These are phyloP conservation scores for Phytopythium cucurbitacearum DNA, from an alignment of 352 stramenopile genomes.

Conservation along the genomic window DNA sequence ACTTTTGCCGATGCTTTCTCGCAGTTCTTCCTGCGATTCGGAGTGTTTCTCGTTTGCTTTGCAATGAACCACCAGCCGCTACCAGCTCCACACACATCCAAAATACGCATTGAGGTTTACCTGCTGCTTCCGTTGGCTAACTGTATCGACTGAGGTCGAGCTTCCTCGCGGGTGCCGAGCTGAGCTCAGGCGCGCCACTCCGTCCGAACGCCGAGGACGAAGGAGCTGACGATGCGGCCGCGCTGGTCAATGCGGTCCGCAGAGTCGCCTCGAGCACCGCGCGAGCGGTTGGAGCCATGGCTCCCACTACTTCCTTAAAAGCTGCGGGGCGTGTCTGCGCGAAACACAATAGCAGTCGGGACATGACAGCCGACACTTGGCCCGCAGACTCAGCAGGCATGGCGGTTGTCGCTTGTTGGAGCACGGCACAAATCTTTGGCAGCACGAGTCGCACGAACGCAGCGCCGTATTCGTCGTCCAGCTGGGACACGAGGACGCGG, in stretches of 20 bases:
- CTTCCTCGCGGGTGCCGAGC: constrained; percentile 7
- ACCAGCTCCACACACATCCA: neutral
- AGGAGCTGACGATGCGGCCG: constrained; percentile 2
- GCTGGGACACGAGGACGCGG: constrained; percentile 34
- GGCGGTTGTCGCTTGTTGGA: constrained; percentile 14
- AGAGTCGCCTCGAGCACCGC: constrained; percentile 37
- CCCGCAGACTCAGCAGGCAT: constrained; percentile 8
- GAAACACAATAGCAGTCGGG: constrained; percentile 42
- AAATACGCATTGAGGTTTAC: neutral
- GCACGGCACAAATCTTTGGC: constrained; percentile 38
- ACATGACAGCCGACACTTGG: constrained; percentile 23
- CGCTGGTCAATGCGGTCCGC: constrained; percentile 35
- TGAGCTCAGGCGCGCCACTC: too few relatives aligned
- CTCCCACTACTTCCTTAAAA: constrained; percentile 48
- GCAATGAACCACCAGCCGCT: too few relatives aligned
- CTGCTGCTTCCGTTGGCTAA: constrained; percentile 8
- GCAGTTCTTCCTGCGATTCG: too few relatives aligned
- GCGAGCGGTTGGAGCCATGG: constrained; percentile 32
- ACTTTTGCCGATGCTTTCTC: too few relatives aligned
- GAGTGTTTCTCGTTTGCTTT: too few relatives aligned
- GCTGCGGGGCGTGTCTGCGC: constrained; percentile 40
- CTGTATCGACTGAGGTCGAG: constrained; percentile 53
- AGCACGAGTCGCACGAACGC: constrained; percentile 60
- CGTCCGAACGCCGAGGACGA: neutral
- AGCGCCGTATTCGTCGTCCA: constrained; percentile 37